Evolutionary conservation across 306 rosid genomes (phyloP), one percentile per base, ranked within the genome.

Genomic region (Lablab purpureus): DNA sequence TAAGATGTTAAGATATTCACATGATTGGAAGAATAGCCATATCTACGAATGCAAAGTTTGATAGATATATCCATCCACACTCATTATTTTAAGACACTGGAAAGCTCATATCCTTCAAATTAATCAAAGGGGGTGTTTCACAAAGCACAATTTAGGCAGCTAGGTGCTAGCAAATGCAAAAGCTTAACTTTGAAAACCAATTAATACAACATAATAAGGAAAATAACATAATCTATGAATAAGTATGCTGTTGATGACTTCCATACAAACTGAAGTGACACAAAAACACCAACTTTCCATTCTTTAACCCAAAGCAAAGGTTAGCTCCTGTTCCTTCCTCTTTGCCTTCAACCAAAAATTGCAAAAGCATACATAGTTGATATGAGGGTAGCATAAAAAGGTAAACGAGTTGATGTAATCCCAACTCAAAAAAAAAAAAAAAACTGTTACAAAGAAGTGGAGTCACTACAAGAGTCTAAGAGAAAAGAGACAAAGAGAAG

Each of bases 41-140:
- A 43, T 74, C 70, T 59, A 41, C 45, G 4, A 51, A 58, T 17
- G 36, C 46, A 71, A 71, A 71, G 46, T 32, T 55, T 25, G 11
- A 74, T 4, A 4, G 7, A 15, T 74, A 23, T 40, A 74, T 43
- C 15, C 40, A 19, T 14, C 28, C 13, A 59, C 10, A 15, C 7
- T 47, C 25, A 3, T 37, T 36, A 15, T 40, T 22, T 37, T 37
- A 37, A 25, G 10, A 56, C 30, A 37, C 23, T 72, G 32, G 54
- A 50, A 21, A 32, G 21, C 17, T 14, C 17, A 2, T 13, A 36
- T 8, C 23, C 50, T 36, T 36, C 21, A 41, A 40, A 40, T 66
- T 2, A 66, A 22, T 66, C 52, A 40, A 21, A 66, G 18, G 23
- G 30, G 72, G 1, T 2, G 2, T 19, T 37, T 66, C 72, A 11